Evolutionary conservation across 179 eudicot genomes (phyloP).

Genomic region (Beta lomatogona): DNA sequence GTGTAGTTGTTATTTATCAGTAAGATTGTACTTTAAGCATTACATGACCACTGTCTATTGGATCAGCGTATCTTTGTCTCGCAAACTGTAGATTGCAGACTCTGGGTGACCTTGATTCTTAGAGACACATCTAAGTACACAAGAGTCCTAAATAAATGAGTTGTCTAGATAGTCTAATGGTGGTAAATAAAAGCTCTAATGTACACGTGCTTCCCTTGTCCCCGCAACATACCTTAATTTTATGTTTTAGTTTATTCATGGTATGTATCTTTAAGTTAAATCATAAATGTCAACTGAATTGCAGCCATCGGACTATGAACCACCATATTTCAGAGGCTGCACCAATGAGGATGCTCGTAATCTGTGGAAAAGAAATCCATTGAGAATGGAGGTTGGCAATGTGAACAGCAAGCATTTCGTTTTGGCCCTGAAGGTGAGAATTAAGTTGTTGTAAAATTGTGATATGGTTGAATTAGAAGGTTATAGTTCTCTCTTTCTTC

Average conservation of each 20-base stretch:
- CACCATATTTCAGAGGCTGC: conserved; percentile 93
- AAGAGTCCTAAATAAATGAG: neutral
- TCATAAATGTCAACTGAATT: conserved; percentile 16
- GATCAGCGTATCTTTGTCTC: neutral
- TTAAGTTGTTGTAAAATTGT: neutral
- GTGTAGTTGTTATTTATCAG: neutral
- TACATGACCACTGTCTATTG: neutral
- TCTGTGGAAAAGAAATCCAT: conserved; percentile 79
- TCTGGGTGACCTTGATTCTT: conserved; percentile 4
- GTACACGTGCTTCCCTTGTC: neutral
- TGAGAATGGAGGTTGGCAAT: conserved; percentile 96
- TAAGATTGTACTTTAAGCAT: neutral
- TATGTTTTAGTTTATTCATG: too few relatives aligned
- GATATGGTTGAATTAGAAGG: neutral
- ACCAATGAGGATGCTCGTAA: conserved; percentile 71
- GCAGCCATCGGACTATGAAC: conserved; percentile 96
- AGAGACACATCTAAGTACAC: too few relatives aligned
- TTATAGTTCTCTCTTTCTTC: neutral
- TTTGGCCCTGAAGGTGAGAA: conserved; percentile 75
- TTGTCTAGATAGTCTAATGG: neutral
- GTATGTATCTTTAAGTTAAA: neutral
- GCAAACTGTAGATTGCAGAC: neutral
- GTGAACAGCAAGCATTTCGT: conserved; percentile 96
- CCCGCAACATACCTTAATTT: too few relatives aligned
- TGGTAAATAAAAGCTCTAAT: neutral